Evolutionary conservation across 2,329 filamentous ascomycete genomes (phyloP).

Genomic region (Cladorrhinum sp.): DNA sequence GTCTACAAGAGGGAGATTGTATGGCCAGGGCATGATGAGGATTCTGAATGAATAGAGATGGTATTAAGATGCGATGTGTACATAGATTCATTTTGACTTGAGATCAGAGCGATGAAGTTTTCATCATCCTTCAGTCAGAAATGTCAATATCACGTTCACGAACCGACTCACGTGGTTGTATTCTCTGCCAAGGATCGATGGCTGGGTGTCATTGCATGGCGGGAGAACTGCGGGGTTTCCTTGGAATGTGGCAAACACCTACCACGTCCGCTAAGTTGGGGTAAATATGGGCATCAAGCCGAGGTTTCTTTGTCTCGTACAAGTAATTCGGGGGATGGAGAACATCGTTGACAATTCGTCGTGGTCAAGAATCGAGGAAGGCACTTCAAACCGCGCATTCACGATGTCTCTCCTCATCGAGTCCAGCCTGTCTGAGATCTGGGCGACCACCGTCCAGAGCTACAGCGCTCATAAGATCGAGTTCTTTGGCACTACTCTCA

Average conservation of each 20-base stretch:
- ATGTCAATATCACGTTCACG: too few species aligned
- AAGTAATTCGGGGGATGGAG: not conserved
- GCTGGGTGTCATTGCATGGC: not conserved
- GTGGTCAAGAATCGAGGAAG: not conserved
- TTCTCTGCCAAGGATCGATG: not conserved
- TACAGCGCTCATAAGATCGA: conserved; percentile 35
- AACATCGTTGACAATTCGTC: not conserved
- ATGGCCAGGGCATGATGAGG: conserved; percentile 60
- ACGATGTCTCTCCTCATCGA: conserved; percentile 2
- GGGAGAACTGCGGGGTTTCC: not conserved
- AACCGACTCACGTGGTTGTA: not conserved
- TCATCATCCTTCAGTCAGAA: not conserved
- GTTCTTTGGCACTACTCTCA: conserved; percentile 37
- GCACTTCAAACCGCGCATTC: too few species aligned
- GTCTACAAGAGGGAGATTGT: conserved; percentile 51
- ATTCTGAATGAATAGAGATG: conserved; percentile 31
- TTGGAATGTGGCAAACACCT: not conserved
- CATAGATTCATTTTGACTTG: not conserved
- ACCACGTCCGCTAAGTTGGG: not conserved
- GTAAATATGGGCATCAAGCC: not conserved
- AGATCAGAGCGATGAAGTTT: not conserved
- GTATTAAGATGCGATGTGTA: not conserved
- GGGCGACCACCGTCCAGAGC: conserved; percentile 22
- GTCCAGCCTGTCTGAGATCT: conserved; percentile 13
- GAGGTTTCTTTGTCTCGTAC: not conserved